Percentiles rank a stretch among this genome's conserved stretches.
phyloP scores from a whole-genome alignment of 148 eudicot genomes.

The Selenicereus undatus region DNA sequence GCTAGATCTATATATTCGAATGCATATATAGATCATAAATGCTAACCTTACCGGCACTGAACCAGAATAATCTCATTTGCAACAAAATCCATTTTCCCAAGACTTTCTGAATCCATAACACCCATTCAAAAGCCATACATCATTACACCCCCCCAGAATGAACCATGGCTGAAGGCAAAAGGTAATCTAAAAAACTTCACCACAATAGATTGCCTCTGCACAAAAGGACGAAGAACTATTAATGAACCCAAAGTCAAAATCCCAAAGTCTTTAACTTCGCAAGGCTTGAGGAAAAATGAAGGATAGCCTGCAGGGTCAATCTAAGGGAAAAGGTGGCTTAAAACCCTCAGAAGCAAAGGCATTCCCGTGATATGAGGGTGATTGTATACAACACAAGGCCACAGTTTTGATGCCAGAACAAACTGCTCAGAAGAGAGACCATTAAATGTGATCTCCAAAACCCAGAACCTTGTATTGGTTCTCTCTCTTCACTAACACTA shows the following conservation, averaged over 20 bases:
- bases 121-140: constrained; percentile 9
- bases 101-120: constrained; percentile 16
- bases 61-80: constrained; percentile 1
- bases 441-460: not conserved
- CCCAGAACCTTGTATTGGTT: not conserved
- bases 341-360: constrained; percentile 3
- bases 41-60: constrained; percentile 17
- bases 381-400: not conserved
- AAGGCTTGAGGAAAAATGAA: constrained; percentile 1
- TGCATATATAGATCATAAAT: constrained; percentile 17
- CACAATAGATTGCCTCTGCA: not conserved
- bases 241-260: constrained; percentile 6
- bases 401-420: constrained; percentile 1
- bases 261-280: constrained; percentile 15
- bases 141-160: constrained; percentile 8
- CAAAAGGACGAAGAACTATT: constrained; percentile 11
- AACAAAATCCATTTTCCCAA: constrained; percentile 14
- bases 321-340: constrained; percentile 1
- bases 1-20: constrained; percentile 4
- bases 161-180: constrained; percentile 6
- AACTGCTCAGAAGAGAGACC: constrained; percentile 5
- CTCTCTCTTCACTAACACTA: not conserved
- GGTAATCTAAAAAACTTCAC: not conserved
- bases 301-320: not conserved
- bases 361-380: constrained; percentile 9